Conservation (phyloP, 352 stramenopile genomes). For the Globisporangium perplexum region DNA sequence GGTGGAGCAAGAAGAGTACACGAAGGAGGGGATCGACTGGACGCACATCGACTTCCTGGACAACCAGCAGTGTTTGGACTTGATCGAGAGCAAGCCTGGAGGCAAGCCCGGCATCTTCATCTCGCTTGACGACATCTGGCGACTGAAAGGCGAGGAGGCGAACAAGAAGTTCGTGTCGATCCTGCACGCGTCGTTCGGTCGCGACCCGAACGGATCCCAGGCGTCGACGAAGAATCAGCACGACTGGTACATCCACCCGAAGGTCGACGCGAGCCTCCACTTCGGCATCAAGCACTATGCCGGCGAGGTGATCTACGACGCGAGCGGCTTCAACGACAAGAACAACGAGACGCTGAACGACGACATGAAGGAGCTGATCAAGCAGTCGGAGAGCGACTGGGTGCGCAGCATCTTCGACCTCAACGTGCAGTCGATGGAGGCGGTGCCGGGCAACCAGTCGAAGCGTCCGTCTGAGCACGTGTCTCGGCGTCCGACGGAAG, state of each 20-base stretch:
- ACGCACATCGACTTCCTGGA: conserved; percentile 92
- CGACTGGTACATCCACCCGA: conserved; percentile 87
- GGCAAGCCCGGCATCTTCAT: conserved; percentile 92
- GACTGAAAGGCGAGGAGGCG: conserved; percentile 91
- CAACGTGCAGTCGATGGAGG: conserved; percentile 83
- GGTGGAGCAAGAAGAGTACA: conserved; percentile 97
- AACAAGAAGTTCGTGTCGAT: conserved; percentile 91
- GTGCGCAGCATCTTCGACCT: conserved; percentile 82
- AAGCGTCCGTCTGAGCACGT: conserved; percentile 60
- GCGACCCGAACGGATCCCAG: conserved; percentile 39
- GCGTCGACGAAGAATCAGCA: conserved; percentile 71
- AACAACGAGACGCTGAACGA: conserved; percentile 97
- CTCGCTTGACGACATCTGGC: conserved; percentile 94
- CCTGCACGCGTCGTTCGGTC: conserved; percentile 78
- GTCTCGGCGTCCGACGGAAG: conserved; percentile 50
- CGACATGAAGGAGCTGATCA: conserved; percentile 91
- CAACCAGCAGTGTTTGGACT: conserved; percentile 91
- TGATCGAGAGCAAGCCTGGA: conserved; percentile 90
- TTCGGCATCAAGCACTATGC: conserved; percentile 90
- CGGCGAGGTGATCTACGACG: conserved; percentile 96
- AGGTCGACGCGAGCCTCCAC: conserved; percentile 84
- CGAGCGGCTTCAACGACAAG: conserved; percentile 97
- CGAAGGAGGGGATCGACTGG: conserved; percentile 94
- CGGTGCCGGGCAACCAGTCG: conserved; percentile 61
- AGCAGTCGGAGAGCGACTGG: conserved; percentile 79